phyloP scores from a whole-genome alignment of 2,329 filamentous ascomycete genomes.

The Xylariaceae sp. region DNA sequence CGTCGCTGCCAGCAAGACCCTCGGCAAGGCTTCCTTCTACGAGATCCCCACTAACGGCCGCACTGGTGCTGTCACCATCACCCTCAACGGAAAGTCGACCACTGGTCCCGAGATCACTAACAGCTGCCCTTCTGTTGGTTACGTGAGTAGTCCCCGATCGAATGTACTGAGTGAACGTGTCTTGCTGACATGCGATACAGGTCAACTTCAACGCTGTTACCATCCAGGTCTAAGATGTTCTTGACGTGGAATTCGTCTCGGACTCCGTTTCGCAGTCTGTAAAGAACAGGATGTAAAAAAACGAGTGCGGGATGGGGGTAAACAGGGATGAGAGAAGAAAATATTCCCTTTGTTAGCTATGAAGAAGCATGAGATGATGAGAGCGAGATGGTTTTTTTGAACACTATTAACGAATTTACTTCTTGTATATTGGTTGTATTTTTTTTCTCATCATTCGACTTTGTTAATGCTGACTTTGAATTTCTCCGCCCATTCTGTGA shows the following conservation, averaged over 20 bases:
- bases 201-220: slow-evolving; percentile 35
- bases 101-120: slow-evolving; percentile 36
- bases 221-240: slow-evolving; percentile 29
- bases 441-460: slow-evolving; percentile 23
- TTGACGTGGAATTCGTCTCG: no score
- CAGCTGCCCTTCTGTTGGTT: slow-evolving; percentile 28
- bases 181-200: slow-evolving; percentile 18
- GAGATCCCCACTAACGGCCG: slow-evolving; percentile 36
- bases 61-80: slow-evolving; percentile 38
- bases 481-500: slow-evolving; percentile 66
- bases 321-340: neutral
- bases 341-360: no score
- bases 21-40: slow-evolving; percentile 34
- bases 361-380: no score
- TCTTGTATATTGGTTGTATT: no score
- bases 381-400: neutral
- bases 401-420: neutral
- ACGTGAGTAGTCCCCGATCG: slow-evolving; percentile 21
- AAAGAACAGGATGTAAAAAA: no score
- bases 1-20: slow-evolving; percentile 28
- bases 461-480: slow-evolving; percentile 51
- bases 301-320: no score
- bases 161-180: neutral
- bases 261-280: neutral
- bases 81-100: slow-evolving; percentile 34